Base-by-base conservation (phyloP, 2,329 filamentous ascomycete species). In the Fusarium odoratissimum region DNA sequence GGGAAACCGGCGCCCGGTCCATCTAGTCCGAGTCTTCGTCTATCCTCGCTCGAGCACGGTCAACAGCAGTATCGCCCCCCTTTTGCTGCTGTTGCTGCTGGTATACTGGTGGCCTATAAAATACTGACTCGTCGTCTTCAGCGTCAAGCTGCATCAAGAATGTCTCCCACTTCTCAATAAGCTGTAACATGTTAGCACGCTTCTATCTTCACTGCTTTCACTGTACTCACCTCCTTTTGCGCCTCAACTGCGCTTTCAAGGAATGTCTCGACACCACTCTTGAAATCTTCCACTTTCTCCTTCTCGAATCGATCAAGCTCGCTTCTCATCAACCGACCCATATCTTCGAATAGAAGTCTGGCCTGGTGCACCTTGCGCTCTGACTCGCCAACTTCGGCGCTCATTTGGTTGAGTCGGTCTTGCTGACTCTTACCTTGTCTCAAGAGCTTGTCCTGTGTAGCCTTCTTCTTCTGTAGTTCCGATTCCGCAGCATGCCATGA, bases 221-320 rank as follows among this genome's bases (percentile, higher is more conserved):
- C 58, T 23, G 30, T 37, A 83, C 89, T 82, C 81, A 96, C 95
- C 91, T 99, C 96, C 84, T 99, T 99, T 85, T 99, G 96, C 61
- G 95, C 96, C 83, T 99, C 96, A 8, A 99, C 95, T 7, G 96
- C 94, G 78, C 96, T 95, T 85, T 99, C 96, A 76, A 99, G 83
- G 83, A 97, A 99, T 3, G 96, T 99, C 85, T 99, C 96, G 4
- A 99, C 95, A 0, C 95, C 95, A 71, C 93, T 96, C 87, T 99
- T 99, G 83, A 99, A 99, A 80, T 99, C 96, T 80, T 99, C 96
- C 6, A 99, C 96, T 86, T 99, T 99, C 83, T 99, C 96, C 77
- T 90, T 90, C 84, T 99, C 96, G 79, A 99, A 99, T 23, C 95
- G 89, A 78, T 98, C 96, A 74, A 99, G 86, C 82, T 99, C 96